Evolutionary conservation across 2,329 filamentous ascomycete species (phyloP), one percentile per base, ranked within the genome.

Genomic region (Didymella keratinophila): DNA sequence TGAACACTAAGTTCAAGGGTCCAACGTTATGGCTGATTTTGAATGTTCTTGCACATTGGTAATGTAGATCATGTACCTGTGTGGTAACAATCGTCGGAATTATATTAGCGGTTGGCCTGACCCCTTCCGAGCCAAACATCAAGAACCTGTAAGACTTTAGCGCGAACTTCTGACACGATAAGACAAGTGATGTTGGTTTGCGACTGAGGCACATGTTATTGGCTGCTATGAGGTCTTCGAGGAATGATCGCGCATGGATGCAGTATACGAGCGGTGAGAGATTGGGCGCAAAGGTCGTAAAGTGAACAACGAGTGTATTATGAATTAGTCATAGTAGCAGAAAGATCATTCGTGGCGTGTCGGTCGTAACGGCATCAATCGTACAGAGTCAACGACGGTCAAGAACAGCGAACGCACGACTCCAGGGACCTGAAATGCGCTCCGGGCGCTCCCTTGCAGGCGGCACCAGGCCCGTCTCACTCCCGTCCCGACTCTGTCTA

Each of bases 361-460:
- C 5, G 32, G 14, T 39, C n/a, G 36, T 39, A 20, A 20, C 18
- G 9, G 18, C 36, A 39, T 39, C 36, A 39, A 1, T 39, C 36
- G 16, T 10, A 11, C 8, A 39, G 8, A 39, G 4, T 42, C 16
- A 52, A n/a, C 32, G 49, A 27, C 56, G 56, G 8, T 64, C 49
- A 39, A 64, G 47, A 23, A 60, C 16, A 45, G 55, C 52, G 14
- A 64, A 51, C 9, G 62, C 62, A 27, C 47, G 48, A 37, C 58
- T 64, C 58, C 62, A 64, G 5, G 59, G 52, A 9, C 62, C 58
- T 20, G 62, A 64, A 23, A 51, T 43, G 2, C 62, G 56, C 20
- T 60, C 34, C 30, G 56, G 49, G 10, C 47, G 56, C 16, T 47
- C 32, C 11, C 49, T 57, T 16, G 11, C 20, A 27, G 55, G 52